Percentiles rank a stretch among this genome's conserved stretches.
These are phyloP conservation scores for Nephelium lappaceum DNA, from an alignment of 345 rosid genomes.

Conservation along the genomic window DNA sequence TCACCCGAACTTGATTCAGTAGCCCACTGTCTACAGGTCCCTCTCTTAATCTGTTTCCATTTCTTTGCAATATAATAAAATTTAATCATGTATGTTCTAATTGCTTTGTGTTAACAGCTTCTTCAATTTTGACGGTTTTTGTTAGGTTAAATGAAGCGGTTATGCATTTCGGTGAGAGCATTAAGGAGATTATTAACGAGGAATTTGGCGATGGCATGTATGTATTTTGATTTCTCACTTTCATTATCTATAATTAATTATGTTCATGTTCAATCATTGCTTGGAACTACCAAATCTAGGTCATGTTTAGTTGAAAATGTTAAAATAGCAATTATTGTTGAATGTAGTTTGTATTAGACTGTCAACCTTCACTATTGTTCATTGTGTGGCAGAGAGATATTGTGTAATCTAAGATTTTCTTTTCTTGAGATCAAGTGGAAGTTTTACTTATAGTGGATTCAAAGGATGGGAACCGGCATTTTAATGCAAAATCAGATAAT, in stretches of 20 bases:
- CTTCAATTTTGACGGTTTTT: constrained; percentile 1
- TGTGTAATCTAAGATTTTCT: neutral
- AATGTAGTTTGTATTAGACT: neutral
- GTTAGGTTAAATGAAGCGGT: constrained; percentile 86
- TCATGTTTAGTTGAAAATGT: neutral
- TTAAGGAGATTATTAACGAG: constrained; percentile 89
- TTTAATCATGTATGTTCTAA: too few relatives aligned
- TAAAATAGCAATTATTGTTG: neutral
- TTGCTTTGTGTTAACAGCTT: neutral
- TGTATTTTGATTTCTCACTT: constrained; percentile 7
- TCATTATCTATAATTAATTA: neutral
- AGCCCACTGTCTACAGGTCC: constrained; percentile 84
- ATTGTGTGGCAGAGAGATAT: neutral
- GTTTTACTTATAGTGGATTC: neutral
- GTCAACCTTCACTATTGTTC: neutral
- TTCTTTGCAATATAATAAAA: too few relatives aligned
- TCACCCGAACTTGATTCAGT: constrained; percentile 74
- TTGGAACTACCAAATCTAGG: too few relatives aligned
- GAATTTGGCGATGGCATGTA: constrained; percentile 97
- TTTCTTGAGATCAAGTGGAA: neutral
- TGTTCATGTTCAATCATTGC: neutral
- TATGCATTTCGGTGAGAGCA: constrained; percentile 97
- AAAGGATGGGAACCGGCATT: too few relatives aligned
- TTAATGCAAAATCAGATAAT: neutral
- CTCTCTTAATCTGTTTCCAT: too few relatives aligned